Base-by-base conservation (phyloP, 441 rosid species). In the California macrophylla region DNA sequence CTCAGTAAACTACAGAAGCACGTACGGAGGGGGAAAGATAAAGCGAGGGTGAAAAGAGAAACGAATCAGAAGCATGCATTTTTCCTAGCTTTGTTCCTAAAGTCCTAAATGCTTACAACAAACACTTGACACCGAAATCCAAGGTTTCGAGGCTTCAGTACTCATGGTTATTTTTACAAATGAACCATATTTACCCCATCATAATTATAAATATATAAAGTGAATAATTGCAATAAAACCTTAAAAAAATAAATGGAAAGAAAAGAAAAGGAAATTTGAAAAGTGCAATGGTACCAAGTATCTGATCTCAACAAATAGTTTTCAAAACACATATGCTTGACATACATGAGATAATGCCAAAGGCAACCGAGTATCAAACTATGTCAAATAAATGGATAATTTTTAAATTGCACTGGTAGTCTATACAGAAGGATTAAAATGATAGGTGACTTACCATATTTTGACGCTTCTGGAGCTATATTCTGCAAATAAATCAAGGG, bases 391-490 rank as follows among this genome's bases (percentile, higher is more conserved):
- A 60, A 60, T 60, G 13, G 25, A 21, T 9, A 3, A 23, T 23
- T 21, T 25, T 4, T 60, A 60, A 56, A 52, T 60, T 32, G 10
- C 4, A 24, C 62, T 3, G 12, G 29, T 2, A 56, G 26, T 56
- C 62, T 20, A 23, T 9, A 7, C 15, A 9, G 30, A 29, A 0
- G 40, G 32, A 4, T 9, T 32, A 62, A 68, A 47, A 16, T 21
- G 2, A 34, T 15, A 54, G 18, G 4, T 25, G 32, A 71, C 58
- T 21, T 93, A 93, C 99, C 99, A 80, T 86, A 88, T 87, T 78
- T 87, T 34, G 97, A 93, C 79, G 99, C 99, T 76, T 91, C 94
- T 30, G 94, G 97, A 67, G 91, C 93, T 71, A 96, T 91, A 86
- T 86, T 89, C 77, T 89, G 93, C 77, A 96, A 80, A 78, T 87